Conservation (phyloP, 73 alveolate species). For the Stentor coeruleus region DNA sequence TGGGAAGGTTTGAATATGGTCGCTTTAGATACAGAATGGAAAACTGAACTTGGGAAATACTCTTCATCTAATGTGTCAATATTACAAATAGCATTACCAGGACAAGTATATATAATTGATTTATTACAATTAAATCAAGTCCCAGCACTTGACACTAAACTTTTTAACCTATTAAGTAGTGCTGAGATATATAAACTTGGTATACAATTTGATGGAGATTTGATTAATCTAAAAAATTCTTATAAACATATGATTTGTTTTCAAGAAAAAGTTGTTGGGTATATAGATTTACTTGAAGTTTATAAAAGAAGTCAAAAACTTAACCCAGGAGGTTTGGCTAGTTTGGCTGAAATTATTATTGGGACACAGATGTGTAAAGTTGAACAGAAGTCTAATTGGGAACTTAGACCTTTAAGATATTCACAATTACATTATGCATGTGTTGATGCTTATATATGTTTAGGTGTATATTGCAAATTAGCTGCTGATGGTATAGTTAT, state of each 20-base stretch:
- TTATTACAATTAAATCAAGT: neutral
- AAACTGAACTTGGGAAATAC: neutral
- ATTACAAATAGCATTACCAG: neutral
- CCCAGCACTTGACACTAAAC: neutral
- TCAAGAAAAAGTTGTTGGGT: neutral
- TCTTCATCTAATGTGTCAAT: neutral
- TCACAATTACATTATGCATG: constrained; percentile 91
- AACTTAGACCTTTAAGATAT: constrained; percentile 75
- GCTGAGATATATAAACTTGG: neutral
- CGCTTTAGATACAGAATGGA: constrained; percentile 13
- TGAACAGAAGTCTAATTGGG: constrained; percentile 90
- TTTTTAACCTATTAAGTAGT: neutral
- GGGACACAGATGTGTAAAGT: constrained; percentile 51
- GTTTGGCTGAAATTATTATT: neutral
- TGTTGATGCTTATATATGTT: constrained; percentile 73
- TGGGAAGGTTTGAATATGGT: neutral
- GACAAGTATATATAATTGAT: neutral
- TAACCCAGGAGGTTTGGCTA: constrained; percentile 12
- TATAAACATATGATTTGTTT: constrained; percentile 2
- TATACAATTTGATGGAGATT: neutral
- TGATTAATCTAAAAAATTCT: neutral
- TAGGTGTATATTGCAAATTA: constrained; percentile 21
- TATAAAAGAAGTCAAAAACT: neutral
- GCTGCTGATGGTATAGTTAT: too few species aligned
- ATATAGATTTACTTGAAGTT: neutral